Evolutionary conservation across 495 filamentous ascomycete species (phyloP).

Genomic region (Podospora australis): DNA sequence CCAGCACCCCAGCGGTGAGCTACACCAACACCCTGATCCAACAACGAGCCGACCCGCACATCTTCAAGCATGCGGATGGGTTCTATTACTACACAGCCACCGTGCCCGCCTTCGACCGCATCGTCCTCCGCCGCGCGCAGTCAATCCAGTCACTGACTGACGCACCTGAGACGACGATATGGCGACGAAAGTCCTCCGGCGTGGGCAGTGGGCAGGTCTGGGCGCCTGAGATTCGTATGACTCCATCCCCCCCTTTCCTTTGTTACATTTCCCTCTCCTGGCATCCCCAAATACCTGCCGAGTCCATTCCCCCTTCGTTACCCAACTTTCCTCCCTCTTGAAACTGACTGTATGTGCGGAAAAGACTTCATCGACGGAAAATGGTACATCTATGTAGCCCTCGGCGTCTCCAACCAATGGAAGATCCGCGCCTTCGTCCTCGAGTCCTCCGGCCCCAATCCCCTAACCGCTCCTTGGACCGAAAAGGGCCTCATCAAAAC

Average conservation of each 20-base stretch:
- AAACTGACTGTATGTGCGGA: no score
- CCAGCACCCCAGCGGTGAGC: slow-evolving; percentile 13
- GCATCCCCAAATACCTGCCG: neutral
- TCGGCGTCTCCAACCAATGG: slow-evolving; percentile 23
- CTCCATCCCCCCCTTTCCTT: neutral
- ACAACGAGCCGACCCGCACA: slow-evolving; percentile 25
- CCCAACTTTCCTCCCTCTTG: no score
- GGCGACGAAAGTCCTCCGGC: slow-evolving; percentile 32
- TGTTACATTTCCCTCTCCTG: neutral
- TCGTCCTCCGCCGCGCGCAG: slow-evolving; percentile 42
- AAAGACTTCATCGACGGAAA: slow-evolving; percentile 36
- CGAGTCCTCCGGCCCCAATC: slow-evolving; percentile 20
- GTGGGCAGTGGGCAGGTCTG: slow-evolving; percentile 50
- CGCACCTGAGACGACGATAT: slow-evolving; percentile 27
- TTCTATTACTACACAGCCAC: slow-evolving; percentile 46
- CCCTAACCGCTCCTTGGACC: slow-evolving; percentile 17
- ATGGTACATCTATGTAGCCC: slow-evolving; percentile 43
- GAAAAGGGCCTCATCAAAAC: slow-evolving; percentile 23
- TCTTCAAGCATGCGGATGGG: slow-evolving; percentile 41
- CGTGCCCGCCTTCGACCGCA: slow-evolving; percentile 41
- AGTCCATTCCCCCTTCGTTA: no score
- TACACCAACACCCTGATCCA: slow-evolving; percentile 21
- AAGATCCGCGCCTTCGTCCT: slow-evolving; percentile 25
- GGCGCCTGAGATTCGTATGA: slow-evolving; percentile 46
- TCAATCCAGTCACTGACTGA: slow-evolving; percentile 44